A percentile compares a stretch with the other conserved stretches of the same genome.
Conservation (phyloP, 306 rosid genomes). For the Vicia faba region DNA sequence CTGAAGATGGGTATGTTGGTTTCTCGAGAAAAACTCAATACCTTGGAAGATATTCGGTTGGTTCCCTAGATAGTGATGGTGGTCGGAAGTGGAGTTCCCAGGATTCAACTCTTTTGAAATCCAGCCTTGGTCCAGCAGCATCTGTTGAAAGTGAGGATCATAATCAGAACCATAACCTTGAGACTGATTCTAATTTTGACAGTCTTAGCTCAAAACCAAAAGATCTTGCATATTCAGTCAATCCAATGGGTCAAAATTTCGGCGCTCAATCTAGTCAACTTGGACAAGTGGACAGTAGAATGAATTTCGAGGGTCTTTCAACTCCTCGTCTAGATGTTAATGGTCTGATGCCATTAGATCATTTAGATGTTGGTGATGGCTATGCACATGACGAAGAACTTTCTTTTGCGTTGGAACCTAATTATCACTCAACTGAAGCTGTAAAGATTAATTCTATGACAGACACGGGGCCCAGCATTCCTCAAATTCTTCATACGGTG, state of each 20-base stretch:
- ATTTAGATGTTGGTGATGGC: conserved; percentile 54
- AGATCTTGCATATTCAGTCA: conserved; percentile 48
- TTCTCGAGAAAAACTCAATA: conserved; percentile 72
- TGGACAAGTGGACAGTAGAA: conserved; percentile 54
- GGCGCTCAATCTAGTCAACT: conserved; percentile 56
- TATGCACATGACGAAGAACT: conserved; percentile 53
- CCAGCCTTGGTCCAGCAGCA: conserved; percentile 62
- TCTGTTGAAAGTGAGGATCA: conserved; percentile 67
- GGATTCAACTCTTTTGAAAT: conserved; percentile 59
- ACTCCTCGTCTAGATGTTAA: conserved; percentile 57
- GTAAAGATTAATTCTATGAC: conserved; percentile 50
- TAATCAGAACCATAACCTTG: conserved; percentile 52
- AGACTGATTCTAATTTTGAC: conserved; percentile 55
- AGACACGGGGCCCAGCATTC: conserved; percentile 84
- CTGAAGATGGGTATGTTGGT: conserved; percentile 86
- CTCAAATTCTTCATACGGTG: conserved; percentile 92
- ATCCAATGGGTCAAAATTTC: conserved; percentile 53
- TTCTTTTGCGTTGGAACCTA: conserved; percentile 53
- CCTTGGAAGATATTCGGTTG: conserved; percentile 86
- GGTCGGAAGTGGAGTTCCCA: conserved; percentile 97
- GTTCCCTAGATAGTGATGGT: conserved; percentile 81
- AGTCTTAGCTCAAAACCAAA: conserved; percentile 54
- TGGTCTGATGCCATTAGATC: conserved; percentile 53
- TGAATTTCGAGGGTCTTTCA: conserved; percentile 62
- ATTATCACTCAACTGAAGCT: conserved; percentile 53